A percentile compares a stretch with the other conserved stretches of the same genome.
Conservation (phyloP, 2,329 filamentous ascomycete species). For the Colletotrichum sp. region DNA sequence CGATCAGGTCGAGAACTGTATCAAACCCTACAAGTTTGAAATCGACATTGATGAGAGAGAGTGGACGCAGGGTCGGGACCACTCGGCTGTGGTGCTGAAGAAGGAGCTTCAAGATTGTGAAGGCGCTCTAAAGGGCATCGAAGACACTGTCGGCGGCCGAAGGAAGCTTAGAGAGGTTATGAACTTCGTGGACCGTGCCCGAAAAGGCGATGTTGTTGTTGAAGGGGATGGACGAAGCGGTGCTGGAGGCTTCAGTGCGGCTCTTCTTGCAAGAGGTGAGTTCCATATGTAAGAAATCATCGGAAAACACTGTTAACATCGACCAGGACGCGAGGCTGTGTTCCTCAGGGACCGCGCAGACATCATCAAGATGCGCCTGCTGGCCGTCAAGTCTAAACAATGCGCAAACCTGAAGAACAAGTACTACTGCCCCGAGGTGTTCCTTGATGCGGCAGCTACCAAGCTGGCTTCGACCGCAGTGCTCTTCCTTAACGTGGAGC, state of each 20-base stretch:
- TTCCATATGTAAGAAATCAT: constrained; percentile 17
- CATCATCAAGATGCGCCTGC: constrained; percentile 87
- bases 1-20: constrained; percentile 98
- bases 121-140: constrained; percentile 74
- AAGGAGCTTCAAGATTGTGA: constrained; percentile 88
- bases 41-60: constrained; percentile 93
- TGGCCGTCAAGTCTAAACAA: constrained; percentile 89
- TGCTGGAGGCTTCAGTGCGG: constrained; percentile 91
- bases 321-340: constrained; percentile 82
- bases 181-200: constrained; percentile 86
- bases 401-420: constrained; percentile 86
- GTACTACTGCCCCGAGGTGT: constrained; percentile 96
- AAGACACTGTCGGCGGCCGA: constrained; percentile 78
- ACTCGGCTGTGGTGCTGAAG: constrained; percentile 81
- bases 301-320: constrained; percentile 28
- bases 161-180: constrained; percentile 91
- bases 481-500: constrained; percentile 95
- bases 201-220: constrained; percentile 82
- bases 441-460: constrained; percentile 95
- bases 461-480: constrained; percentile 96
- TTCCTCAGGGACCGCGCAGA: constrained; percentile 93
- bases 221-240: constrained; percentile 85
- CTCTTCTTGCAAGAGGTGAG: constrained; percentile 81
- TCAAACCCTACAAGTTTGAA: constrained; percentile 98
- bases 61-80: constrained; percentile 85